Evolutionary conservation across 108 stramenopile genomes (phyloP).

Genomic region (Nitzschia sp.): DNA sequence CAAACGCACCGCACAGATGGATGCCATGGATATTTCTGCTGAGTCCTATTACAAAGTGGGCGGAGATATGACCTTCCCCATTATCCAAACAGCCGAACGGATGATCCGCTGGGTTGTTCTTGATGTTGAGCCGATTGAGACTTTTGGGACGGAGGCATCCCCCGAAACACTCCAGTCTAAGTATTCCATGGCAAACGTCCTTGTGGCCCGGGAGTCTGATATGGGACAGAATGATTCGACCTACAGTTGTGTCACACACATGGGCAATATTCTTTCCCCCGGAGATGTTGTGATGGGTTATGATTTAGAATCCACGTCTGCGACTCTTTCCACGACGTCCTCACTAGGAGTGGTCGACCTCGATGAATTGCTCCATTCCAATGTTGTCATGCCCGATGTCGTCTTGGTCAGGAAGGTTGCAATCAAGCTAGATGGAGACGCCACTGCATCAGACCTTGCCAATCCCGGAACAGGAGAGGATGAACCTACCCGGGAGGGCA

Average conservation of each 20-base stretch:
- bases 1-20: constrained; percentile 39
- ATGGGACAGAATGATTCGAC: constrained; percentile 88
- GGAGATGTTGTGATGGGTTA: constrained; percentile 97
- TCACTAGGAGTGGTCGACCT: constrained; percentile 30
- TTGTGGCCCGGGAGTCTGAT: constrained; percentile 89
- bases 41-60: constrained; percentile 69
- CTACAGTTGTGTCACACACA: constrained; percentile 86
- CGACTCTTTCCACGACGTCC: constrained; percentile 23
- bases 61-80: constrained; percentile 62
- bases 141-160: constrained; percentile 11
- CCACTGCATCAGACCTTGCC: neutral
- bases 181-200: constrained; percentile 90
- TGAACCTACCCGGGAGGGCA: constrained; percentile 2
- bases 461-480: constrained; percentile 13
- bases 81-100: constrained; percentile 68
- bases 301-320: constrained; percentile 63
- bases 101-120: constrained; percentile 88
- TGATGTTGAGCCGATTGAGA: constrained; percentile 71
- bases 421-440: constrained; percentile 19
- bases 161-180: constrained; percentile 50
- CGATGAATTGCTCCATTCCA: constrained; percentile 40
- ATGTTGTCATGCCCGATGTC: constrained; percentile 87
- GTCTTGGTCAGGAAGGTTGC: constrained; percentile 93
- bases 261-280: constrained; percentile 87
- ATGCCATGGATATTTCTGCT: constrained; percentile 26